phyloP scores from a whole-genome alignment of 2,329 filamentous ascomycete species.

The Fonsecaea pedrosoi region DNA sequence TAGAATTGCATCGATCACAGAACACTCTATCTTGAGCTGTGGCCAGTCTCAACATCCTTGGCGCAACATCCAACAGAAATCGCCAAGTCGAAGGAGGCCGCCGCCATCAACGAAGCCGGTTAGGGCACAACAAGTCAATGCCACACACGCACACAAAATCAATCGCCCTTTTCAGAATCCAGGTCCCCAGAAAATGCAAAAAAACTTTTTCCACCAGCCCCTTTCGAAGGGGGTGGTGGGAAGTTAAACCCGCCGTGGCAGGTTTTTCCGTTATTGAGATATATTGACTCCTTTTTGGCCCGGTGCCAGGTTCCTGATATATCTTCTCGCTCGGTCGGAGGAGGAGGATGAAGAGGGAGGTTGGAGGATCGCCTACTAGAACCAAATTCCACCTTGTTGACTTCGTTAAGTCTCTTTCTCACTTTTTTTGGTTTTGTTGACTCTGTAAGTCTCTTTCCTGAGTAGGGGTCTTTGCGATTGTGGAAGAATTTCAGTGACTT shows the following conservation, averaged over 20 bases:
- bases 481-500: background rate
- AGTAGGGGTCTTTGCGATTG: constrained; percentile 7
- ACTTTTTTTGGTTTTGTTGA: background rate
- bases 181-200: background rate
- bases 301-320: background rate
- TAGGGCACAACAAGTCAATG: background rate
- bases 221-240: constrained; percentile 1
- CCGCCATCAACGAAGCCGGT: background rate
- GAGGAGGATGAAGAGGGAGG: background rate
- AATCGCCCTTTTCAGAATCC: background rate
- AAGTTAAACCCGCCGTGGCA: constrained; percentile 1
- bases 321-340: background rate
- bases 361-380: constrained; percentile 3
- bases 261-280: background rate
- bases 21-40: no score
- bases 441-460: constrained; percentile 1
- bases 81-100: background rate
- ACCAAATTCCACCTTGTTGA: background rate
- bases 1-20: no score
- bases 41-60: no score
- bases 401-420: constrained; percentile 4
- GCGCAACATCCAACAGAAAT: no score
- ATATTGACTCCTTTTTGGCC: background rate
- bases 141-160: background rate
- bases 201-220: constrained; percentile 4